A percentile compares a stretch with the other conserved stretches of the same genome.
Evolutionary conservation across 1,139 yeast genomes (phyloP).

Genomic region (Saccharomyces hybrid): DNA sequence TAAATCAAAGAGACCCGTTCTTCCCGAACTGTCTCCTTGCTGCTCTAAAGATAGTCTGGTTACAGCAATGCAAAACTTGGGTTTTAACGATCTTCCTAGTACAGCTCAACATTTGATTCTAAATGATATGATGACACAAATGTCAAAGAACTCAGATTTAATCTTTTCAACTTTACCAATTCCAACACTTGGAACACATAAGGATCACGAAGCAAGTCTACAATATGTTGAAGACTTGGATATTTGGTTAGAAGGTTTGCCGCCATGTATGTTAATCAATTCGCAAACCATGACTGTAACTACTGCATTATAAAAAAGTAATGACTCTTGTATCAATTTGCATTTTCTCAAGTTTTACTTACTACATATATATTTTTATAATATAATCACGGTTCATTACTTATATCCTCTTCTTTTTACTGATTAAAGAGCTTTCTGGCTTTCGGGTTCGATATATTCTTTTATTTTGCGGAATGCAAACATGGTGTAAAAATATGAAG

Average conservation of each 20-base stretch:
- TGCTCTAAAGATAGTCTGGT: conserved; percentile 25
- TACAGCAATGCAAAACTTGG: conserved; percentile 37
- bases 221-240: conserved; percentile 73
- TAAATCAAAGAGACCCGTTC: conserved; percentile 9
- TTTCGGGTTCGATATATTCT: conserved; percentile 16
- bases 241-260: conserved; percentile 71
- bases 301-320: conserved; percentile 51
- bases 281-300: conserved; percentile 95
- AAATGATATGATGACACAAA: conserved; percentile 70
- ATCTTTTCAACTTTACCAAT: conserved; percentile 86
- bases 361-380: not conserved
- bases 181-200: conserved; percentile 75
- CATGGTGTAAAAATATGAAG: conserved; percentile 40
- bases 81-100: conserved; percentile 82
- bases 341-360: not conserved
- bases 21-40: conserved; percentile 25
- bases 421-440: no score
- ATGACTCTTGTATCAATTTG: not conserved
- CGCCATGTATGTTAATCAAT: conserved; percentile 73
- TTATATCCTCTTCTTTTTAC: not conserved
- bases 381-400: not conserved
- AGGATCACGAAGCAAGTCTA: conserved; percentile 55
- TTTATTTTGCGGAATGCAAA: conserved; percentile 32
- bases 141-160: conserved; percentile 56
- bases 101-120: conserved; percentile 82